A percentile compares a stretch with the other conserved stretches of the same genome.
Conservation (phyloP, 1,284 basidiomycete genomes). For the Cryptococcus wingfieldii region DNA sequence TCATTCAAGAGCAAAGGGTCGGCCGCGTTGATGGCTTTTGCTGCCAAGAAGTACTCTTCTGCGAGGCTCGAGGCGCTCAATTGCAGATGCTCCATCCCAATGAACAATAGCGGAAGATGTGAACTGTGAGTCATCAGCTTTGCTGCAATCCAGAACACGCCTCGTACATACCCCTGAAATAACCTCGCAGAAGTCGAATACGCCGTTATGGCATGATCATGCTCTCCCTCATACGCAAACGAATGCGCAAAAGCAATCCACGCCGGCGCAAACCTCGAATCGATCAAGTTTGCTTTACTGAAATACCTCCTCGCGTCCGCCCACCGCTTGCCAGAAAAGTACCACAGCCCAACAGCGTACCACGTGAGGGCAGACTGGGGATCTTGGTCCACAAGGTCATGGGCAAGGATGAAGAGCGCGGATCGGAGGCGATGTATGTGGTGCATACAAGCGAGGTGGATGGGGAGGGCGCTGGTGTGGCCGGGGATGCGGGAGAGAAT, state of each 20-base stretch:
- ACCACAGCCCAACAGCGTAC: constrained; percentile 99
- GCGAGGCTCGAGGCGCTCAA: constrained; percentile 78
- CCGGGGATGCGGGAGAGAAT: constrained; percentile 75
- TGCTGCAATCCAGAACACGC: not conserved
- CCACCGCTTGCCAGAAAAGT: constrained; percentile 80
- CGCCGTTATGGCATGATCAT: constrained; percentile 95
- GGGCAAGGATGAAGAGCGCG: constrained; percentile 89
- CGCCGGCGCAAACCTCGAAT: constrained; percentile 89
- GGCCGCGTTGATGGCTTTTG: constrained; percentile 69
- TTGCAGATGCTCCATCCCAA: constrained; percentile 96
- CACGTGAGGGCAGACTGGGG: constrained; percentile 89
- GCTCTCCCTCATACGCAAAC: constrained; percentile 94
- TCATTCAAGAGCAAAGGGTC: constrained; percentile 92
- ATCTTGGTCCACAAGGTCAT: constrained; percentile 88
- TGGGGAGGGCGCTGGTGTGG: constrained; percentile 78
- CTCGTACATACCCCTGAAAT: constrained; percentile 74
- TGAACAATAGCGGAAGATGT: constrained; percentile 88
- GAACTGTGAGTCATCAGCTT: constrained; percentile 56
- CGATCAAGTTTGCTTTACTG: constrained; percentile 94
- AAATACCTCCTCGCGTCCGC: constrained; percentile 85
- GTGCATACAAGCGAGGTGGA: constrained; percentile 97
- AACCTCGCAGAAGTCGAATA: constrained; percentile 93
- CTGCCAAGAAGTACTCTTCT: constrained; percentile 78
- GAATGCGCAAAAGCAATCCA: constrained; percentile 99
- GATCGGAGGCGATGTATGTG: constrained; percentile 87